A percentile compares a stretch with the other conserved stretches of the same genome.
Conservation (phyloP, 139 green algal species). For the Spirogloea muscicola region DNA sequence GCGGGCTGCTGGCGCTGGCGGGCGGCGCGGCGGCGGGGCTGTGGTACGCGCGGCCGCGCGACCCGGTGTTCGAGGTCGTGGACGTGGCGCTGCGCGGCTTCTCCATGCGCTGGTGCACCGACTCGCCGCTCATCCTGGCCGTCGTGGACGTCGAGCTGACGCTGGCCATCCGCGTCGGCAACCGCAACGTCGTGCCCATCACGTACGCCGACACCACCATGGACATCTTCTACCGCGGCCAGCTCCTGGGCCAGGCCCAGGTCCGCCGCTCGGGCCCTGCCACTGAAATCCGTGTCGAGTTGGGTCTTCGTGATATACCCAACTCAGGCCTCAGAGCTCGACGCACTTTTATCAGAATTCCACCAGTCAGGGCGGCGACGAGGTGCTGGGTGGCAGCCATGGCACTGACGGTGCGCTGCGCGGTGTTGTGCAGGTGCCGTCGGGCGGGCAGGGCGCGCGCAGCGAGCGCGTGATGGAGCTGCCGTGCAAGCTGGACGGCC, state of each 20-base stretch:
- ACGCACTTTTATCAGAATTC: too few species aligned
- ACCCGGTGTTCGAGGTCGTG: conserved; percentile 2
- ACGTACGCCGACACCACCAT: conserved; percentile 3
- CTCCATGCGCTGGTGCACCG: not conserved
- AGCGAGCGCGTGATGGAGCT: conserved; percentile 1
- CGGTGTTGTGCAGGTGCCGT: conserved; percentile 14
- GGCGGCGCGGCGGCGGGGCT: too few species aligned
- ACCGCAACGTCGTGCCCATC: not conserved
- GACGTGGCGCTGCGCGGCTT: not conserved
- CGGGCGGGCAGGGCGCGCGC: conserved; percentile 2
- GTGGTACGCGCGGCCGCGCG: not conserved
- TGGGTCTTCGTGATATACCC: too few species aligned
- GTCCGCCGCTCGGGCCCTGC: too few species aligned
- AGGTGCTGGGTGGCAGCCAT: too few species aligned
- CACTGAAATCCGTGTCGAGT: too few species aligned
- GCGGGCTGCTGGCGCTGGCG: too few species aligned
- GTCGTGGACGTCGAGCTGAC: conserved; percentile 4
- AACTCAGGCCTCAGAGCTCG: too few species aligned
- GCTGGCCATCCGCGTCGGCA: not conserved
- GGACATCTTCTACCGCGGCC: conserved; percentile 10
- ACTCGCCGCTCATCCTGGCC: not conserved
- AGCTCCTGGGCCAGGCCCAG: not conserved
- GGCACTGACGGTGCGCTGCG: too few species aligned
- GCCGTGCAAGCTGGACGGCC: conserved; percentile 1
- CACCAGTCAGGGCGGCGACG: too few species aligned